These are phyloP conservation scores for Coelastrella sp. DNA, from an alignment of 139 green algal genomes.

Conservation along the genomic window DNA sequence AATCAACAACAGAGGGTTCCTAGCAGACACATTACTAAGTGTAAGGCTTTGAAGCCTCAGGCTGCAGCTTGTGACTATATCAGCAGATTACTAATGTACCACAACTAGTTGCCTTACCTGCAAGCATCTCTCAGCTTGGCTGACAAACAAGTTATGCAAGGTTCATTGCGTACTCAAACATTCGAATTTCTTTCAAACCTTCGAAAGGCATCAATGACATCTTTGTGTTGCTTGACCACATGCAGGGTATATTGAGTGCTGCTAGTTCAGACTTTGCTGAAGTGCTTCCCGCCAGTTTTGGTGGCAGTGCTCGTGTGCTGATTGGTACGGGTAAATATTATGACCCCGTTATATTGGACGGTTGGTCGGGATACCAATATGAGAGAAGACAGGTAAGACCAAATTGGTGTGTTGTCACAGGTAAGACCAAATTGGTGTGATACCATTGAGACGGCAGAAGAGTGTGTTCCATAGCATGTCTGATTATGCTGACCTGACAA, in stretches of 20 bases:
- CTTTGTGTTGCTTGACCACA: background rate
- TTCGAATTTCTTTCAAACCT: background rate
- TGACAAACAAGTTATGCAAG: background rate
- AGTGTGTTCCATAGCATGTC: background rate
- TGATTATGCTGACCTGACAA: too few relatives aligned
- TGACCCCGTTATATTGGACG: conserved; percentile 29
- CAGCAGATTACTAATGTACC: too few relatives aligned
- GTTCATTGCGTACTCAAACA: background rate
- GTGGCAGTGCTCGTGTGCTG: conserved; percentile 6
- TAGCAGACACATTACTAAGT: background rate
- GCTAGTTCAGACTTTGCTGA: conserved; percentile 9
- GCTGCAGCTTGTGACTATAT: background rate
- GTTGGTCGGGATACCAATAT: conserved; percentile 34
- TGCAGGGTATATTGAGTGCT: conserved; percentile 12
- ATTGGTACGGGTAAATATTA: conserved; percentile 19
- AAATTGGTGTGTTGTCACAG: background rate
- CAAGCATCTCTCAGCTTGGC: background rate
- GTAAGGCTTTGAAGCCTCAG: background rate
- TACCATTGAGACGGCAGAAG: background rate
- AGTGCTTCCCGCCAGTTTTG: conserved; percentile 14
- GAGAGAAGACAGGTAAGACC: conserved; percentile 23
- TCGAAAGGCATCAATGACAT: background rate
- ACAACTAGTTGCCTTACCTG: too few relatives aligned
- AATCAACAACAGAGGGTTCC: background rate
- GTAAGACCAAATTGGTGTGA: background rate